phyloP scores from a whole-genome alignment of 805 yeast genomes.

The Kuraishia molischiana region DNA sequence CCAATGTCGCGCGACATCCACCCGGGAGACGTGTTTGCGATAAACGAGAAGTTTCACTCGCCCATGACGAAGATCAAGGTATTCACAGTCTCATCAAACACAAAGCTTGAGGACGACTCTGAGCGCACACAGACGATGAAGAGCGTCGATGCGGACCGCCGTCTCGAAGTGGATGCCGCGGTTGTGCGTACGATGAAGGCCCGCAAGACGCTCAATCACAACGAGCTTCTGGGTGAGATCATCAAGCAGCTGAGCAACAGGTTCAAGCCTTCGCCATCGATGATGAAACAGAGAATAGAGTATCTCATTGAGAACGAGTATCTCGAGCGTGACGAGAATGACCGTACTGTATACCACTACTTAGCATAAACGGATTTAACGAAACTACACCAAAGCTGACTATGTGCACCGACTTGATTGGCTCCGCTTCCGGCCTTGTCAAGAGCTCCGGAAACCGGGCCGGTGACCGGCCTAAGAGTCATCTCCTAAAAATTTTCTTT shows the following conservation, averaged over 20 bases:
- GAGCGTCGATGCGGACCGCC: conserved; percentile 52
- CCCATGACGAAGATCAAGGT: conserved; percentile 66
- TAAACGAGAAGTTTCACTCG: conserved; percentile 62
- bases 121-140: conserved; percentile 46
- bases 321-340: conserved; percentile 57
- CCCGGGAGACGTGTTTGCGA: conserved; percentile 49
- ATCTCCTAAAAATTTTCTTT: background rate
- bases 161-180: conserved; percentile 71
- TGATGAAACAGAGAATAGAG: conserved; percentile 66
- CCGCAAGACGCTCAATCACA: conserved; percentile 49
- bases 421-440: too few relatives aligned
- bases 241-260: conserved; percentile 48
- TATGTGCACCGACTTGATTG: too few relatives aligned
- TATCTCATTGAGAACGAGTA: conserved; percentile 76
- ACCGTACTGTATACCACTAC: conserved; percentile 53
- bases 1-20: conserved; percentile 71
- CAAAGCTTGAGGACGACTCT: conserved; percentile 39
- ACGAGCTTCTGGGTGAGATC: conserved; percentile 57
- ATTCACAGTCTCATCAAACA: conserved; percentile 46
- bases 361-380: too few relatives aligned
- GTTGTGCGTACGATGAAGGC: conserved; percentile 84
- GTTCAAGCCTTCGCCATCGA: conserved; percentile 58
- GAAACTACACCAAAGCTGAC: too few relatives aligned
- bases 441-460: too few relatives aligned
- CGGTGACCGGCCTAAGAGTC: too few relatives aligned